Conservation (phyloP, 2,329 filamentous ascomycete genomes). For the Teratosphaeriaceae sp. region DNA sequence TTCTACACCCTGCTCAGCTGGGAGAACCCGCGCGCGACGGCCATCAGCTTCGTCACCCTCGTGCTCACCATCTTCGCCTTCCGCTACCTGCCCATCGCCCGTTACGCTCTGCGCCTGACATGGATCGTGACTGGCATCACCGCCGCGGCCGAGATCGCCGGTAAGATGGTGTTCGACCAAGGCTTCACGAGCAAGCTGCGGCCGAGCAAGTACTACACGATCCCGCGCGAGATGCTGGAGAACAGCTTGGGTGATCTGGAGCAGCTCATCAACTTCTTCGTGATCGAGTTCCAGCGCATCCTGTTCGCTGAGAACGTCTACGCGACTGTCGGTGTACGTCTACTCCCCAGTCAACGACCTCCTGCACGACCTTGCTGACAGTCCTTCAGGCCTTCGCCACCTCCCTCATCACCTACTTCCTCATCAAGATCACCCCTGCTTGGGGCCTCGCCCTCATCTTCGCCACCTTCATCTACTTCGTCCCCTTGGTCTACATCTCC, state of each 20-base stretch:
- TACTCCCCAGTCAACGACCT: neutral
- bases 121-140: slow-evolving; percentile 55
- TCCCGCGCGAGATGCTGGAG: slow-evolving; percentile 58
- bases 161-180: slow-evolving; percentile 49
- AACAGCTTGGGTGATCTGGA: slow-evolving; percentile 55
- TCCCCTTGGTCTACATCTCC: slow-evolving; percentile 56
- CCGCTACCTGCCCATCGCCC: slow-evolving; percentile 56
- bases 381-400: slow-evolving; percentile 49
- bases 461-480: slow-evolving; percentile 51
- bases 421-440: slow-evolving; percentile 59
- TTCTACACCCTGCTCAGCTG: slow-evolving; percentile 61
- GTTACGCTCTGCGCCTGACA: slow-evolving; percentile 54
- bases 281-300: slow-evolving; percentile 61
- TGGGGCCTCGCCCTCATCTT: slow-evolving; percentile 57
- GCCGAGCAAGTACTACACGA: slow-evolving; percentile 58
- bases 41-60: slow-evolving; percentile 51
- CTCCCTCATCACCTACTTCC: slow-evolving; percentile 54
- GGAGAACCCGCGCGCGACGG: slow-evolving; percentile 60
- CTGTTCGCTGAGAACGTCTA: slow-evolving; percentile 60
- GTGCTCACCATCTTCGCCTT: slow-evolving; percentile 55
- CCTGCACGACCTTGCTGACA: slow-evolving; percentile 13
- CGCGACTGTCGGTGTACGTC: slow-evolving; percentile 52
- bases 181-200: slow-evolving; percentile 56
- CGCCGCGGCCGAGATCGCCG: slow-evolving; percentile 50
- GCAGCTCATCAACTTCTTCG: slow-evolving; percentile 61